These are phyloP conservation scores for Papiliotrema laurentii DNA, from an alignment of 1,284 basidiomycete species.

Conservation along the genomic window DNA sequence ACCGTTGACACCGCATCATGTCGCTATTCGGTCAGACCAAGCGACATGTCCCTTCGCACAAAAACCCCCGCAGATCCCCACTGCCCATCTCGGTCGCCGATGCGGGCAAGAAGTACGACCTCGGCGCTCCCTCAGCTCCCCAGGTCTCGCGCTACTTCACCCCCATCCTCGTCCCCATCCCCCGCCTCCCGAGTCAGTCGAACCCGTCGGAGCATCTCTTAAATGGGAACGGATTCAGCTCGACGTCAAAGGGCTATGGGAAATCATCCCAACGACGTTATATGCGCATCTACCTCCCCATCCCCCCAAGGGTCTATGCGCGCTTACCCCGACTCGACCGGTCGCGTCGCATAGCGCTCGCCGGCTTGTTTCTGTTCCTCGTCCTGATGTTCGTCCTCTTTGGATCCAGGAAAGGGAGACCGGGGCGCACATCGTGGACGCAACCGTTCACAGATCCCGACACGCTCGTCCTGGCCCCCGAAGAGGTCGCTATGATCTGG, in stretches of 20 bases:
- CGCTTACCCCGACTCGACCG: constrained; percentile 53
- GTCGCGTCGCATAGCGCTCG: constrained; percentile 54
- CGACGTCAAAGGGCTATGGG: constrained; percentile 14
- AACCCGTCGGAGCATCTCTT: constrained; percentile 9
- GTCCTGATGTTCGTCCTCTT: constrained; percentile 53
- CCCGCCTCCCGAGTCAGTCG: constrained; percentile 17
- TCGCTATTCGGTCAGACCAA: constrained; percentile 48
- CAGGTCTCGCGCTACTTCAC: constrained; percentile 33
- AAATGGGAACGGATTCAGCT: constrained; percentile 12
- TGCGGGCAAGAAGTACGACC: constrained; percentile 34
- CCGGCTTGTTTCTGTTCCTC: constrained; percentile 51
- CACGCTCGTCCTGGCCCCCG: constrained; percentile 69
- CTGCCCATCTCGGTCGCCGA: constrained; percentile 41
- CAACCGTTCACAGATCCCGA: constrained; percentile 64
- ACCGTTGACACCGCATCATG: constrained; percentile 39
- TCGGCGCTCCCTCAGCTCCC: constrained; percentile 20
- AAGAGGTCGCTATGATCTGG: constrained; percentile 83
- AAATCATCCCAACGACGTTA: constrained; percentile 17
- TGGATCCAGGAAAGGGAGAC: constrained; percentile 52
- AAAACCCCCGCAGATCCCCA: constrained; percentile 41
- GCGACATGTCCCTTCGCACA: constrained; percentile 29
- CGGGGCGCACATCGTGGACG: constrained; percentile 58
- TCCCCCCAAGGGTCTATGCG: constrained; percentile 55
- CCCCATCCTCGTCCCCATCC: constrained; percentile 40
- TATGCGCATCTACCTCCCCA: constrained; percentile 53